Conservation (phyloP, 257 asterid genomes). For the Solanum sitiens region DNA sequence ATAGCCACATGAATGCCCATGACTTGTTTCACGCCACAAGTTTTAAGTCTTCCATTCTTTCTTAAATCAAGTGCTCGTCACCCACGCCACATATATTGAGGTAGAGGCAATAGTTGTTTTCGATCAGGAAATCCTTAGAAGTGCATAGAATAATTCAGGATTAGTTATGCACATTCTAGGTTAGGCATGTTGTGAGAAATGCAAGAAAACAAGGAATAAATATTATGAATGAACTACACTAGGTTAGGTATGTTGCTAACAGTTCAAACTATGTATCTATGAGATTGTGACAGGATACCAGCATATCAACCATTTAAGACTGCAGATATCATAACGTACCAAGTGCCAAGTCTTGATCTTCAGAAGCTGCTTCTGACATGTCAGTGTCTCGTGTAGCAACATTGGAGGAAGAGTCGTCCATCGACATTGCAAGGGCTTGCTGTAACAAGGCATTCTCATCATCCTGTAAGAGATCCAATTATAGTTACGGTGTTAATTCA, state of each 20-base stretch:
- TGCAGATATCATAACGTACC: conserved; percentile 29
- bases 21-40: not conserved
- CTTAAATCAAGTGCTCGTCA: not conserved
- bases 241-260: not conserved
- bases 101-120: not conserved
- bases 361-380: conserved; percentile 93
- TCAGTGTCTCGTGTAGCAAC: conserved; percentile 69
- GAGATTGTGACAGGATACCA: not conserved
- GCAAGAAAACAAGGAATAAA: not conserved
- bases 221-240: not conserved
- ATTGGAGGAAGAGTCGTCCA: conserved; percentile 75
- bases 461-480: conserved; percentile 41
- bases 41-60: not conserved
- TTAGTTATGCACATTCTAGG: not conserved
- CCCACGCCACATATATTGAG: not conserved
- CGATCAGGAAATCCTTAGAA: not conserved
- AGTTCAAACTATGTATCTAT: not conserved
- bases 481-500: not conserved
- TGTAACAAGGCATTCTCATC: conserved; percentile 95
- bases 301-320: not conserved
- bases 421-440: conserved; percentile 98
- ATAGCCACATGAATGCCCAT: not conserved
- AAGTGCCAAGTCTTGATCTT: conserved; percentile 87
- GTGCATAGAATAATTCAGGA: not conserved
- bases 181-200: not conserved